Evolutionary conservation across 345 rosid species (phyloP).

Genomic region (Eucalyptus brandiana): DNA sequence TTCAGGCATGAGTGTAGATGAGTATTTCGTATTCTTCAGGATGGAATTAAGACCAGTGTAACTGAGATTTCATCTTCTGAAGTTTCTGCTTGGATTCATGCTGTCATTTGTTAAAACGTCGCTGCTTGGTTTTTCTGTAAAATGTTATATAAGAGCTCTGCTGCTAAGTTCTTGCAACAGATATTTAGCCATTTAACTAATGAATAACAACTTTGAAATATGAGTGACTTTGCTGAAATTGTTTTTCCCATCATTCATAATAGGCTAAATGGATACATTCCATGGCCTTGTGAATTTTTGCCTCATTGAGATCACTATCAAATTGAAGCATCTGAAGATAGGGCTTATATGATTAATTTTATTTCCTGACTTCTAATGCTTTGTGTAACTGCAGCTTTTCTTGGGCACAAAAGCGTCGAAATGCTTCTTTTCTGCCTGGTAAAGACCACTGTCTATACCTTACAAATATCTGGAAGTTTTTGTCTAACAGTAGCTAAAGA

Average conservation of each 20-base stretch:
- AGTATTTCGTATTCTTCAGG: background rate
- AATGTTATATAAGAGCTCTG: background rate
- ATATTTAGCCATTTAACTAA: background rate
- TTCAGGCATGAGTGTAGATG: background rate
- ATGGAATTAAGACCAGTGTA: background rate
- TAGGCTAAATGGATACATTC: background rate
- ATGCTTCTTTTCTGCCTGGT: slow-evolving; percentile 33
- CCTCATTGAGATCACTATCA: background rate
- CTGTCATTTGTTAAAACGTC: background rate
- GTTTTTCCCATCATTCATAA: background rate
- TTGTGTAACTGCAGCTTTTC: slow-evolving; percentile 23
- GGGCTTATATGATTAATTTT: background rate
- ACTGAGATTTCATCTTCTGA: background rate
- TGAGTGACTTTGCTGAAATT: background rate
- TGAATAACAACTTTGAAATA: background rate
- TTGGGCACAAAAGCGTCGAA: slow-evolving; percentile 34
- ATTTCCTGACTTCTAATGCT: background rate
- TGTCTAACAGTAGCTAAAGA: background rate
- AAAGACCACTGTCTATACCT: background rate
- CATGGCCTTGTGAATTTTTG: background rate
- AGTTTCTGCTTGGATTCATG: background rate
- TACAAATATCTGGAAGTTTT: background rate
- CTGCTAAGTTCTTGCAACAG: background rate
- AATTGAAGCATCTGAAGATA: background rate
- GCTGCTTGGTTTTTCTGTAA: background rate